phyloP scores from a whole-genome alignment of 345 rosid species.

The Brassica nigra region DNA sequence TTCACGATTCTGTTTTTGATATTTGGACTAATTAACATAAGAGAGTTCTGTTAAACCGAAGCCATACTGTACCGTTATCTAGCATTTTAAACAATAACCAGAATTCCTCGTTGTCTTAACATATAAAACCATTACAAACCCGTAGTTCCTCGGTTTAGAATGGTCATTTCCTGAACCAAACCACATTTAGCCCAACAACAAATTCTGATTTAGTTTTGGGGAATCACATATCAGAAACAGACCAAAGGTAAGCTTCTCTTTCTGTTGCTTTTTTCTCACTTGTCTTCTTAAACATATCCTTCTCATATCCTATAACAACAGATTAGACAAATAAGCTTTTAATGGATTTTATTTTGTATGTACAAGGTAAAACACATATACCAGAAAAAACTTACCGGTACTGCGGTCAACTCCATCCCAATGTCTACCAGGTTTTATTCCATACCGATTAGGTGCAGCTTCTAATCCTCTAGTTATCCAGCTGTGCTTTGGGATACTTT shows the following conservation, averaged over 20 bases:
- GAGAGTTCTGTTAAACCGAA: neutral
- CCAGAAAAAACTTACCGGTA: constrained; percentile 50
- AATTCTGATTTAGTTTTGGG: neutral
- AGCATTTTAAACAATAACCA: constrained; percentile 1
- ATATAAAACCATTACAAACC: neutral
- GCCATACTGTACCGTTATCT: neutral
- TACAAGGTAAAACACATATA: constrained; percentile 5
- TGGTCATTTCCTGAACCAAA: constrained; percentile 9
- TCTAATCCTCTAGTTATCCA: constrained; percentile 82
- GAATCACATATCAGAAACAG: constrained; percentile 83
- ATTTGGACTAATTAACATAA: neutral
- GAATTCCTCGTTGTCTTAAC: neutral
- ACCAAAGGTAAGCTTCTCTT: constrained; percentile 91
- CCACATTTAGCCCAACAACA: neutral
- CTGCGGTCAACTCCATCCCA: constrained; percentile 99
- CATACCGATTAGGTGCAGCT: constrained; percentile 82
- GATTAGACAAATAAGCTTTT: neutral
- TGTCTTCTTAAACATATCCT: constrained; percentile 55
- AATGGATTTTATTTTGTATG: neutral
- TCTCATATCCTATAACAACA: constrained; percentile 64
- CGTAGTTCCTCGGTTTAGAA: neutral
- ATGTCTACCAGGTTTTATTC: constrained; percentile 91
- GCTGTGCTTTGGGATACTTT: constrained; percentile 76
- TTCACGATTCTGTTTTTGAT: neutral
- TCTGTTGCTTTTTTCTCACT: constrained; percentile 87